Conservation (phyloP, 2,329 filamentous ascomycete genomes). For the Monosporascus sp. region DNA sequence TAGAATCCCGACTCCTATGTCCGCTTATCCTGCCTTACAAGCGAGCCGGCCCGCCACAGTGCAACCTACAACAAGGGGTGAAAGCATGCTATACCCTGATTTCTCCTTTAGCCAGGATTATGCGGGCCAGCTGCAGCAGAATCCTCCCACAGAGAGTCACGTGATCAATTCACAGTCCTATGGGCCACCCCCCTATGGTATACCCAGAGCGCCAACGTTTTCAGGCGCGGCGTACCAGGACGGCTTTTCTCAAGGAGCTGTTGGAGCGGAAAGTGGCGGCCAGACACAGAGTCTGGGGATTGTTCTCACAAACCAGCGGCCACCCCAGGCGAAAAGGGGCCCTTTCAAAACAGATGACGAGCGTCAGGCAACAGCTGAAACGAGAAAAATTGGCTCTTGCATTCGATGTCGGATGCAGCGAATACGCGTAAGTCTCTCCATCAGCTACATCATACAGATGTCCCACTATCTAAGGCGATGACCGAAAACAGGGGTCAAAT, state of each 20-base stretch:
- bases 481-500: too few species aligned
- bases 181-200: conserved; percentile 8
- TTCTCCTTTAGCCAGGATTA: conserved; percentile 18
- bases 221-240: conserved; percentile 1
- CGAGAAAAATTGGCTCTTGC: conserved; percentile 53
- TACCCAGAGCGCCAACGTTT: conserved; percentile 2
- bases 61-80: conserved; percentile 27
- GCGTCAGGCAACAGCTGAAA: conserved; percentile 50
- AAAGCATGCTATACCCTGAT: conserved; percentile 36
- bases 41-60: conserved; percentile 22
- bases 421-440: conserved; percentile 45
- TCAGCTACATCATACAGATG: not conserved
- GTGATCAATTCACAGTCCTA: conserved; percentile 13
- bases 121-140: conserved; percentile 16
- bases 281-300: conserved; percentile 25
- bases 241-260: conserved; percentile 10
- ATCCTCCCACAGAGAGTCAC: conserved; percentile 14
- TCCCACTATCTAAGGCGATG: not conserved
- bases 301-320: conserved; percentile 28
- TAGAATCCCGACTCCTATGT: conserved; percentile 24
- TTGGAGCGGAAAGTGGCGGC: conserved; percentile 10
- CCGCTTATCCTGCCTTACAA: conserved; percentile 32
- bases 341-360: conserved; percentile 49
- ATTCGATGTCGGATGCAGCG: conserved; percentile 58
- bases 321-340: conserved; percentile 38